Evolutionary conservation across 768 basidiomycete species (phyloP), one percentile per base, ranked within the genome.

Genomic region (Termitomyces eurrhizus): DNA sequence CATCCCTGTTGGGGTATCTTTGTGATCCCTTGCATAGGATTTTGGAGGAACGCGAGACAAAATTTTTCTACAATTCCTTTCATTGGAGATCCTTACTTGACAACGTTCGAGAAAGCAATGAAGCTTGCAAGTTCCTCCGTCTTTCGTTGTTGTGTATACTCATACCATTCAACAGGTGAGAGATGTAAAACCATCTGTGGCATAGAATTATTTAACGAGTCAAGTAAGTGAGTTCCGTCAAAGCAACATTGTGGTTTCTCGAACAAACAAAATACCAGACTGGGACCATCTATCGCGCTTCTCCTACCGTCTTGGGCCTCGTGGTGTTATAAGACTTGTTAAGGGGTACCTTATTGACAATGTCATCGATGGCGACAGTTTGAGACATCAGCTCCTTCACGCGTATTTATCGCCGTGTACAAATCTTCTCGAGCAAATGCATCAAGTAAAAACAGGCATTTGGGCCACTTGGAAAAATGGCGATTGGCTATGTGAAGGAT

Each of bases 401-500:
- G 12, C 18, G 7, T 44, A 42, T 44, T 1, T 11, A 13, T 13
- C 41, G n/a, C 29, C 29, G 14, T 41, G 29, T 18, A 32, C 32
- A 55, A 55, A 55, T 44, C 54, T 55, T 21, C 41, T 55, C 12
- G 54, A 44, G 18, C 59, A 68, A 37, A 62, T 69, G 42, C 58
- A 66, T 33, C 54, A 56, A 32, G 26, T 69, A 14, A 61, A 58
- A 29, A 60, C 42, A 0, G n/a, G 62, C 32, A 29, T 56, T 4
- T 69, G 60, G 54, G 58, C 60, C 18, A 32, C 63, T 12, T 75
- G 73, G 75, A 51, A 65, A 14, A 69, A 67, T 45, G 64, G 65
- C 18, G 70, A 73, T 33, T 71, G 72, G 66, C 18, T 75, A n/a
- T 76, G 75, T 60, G 61, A 64, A 59, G 29, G 55, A 2, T 75